These are phyloP conservation scores for Amanita inopinata DNA, from an alignment of 768 basidiomycete genomes.

Conservation along the genomic window DNA sequence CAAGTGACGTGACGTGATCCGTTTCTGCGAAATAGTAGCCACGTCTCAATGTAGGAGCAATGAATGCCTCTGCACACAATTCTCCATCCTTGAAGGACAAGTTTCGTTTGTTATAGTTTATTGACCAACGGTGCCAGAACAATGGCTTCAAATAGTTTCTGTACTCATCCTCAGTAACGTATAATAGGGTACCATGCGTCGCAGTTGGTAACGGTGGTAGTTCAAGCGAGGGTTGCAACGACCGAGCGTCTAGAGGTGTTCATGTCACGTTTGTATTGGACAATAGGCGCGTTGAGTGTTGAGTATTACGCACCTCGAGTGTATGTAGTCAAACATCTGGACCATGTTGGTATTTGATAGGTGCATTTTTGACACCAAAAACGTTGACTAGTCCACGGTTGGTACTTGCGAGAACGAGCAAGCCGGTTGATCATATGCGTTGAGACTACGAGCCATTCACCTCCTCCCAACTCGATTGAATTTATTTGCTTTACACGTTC, in stretches of 20 bases:
- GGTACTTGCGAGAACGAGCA: too few species aligned
- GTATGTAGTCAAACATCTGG: too few species aligned
- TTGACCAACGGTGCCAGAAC: not conserved
- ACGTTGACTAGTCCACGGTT: too few species aligned
- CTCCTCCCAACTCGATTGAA: too few species aligned
- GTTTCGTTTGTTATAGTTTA: not conserved
- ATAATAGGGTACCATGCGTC: not conserved
- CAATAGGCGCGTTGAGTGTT: too few species aligned
- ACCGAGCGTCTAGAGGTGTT: not conserved
- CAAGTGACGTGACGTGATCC: not conserved
- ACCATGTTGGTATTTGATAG: too few species aligned
- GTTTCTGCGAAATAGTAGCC: not conserved
- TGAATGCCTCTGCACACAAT: not conserved
- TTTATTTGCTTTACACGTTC: too few species aligned
- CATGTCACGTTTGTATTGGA: too few species aligned
- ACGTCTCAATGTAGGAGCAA: not conserved
- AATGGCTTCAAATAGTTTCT: not conserved
- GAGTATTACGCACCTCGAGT: too few species aligned
- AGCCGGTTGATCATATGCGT: too few species aligned
- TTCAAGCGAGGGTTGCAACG: not conserved
- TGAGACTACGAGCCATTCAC: too few species aligned
- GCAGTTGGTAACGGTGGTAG: not conserved
- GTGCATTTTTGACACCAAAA: too few species aligned
- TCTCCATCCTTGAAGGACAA: constrained; percentile 1
- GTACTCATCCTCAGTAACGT: not conserved